Conservation (phyloP, 176 grass and related monocot species). For the Thalia dealbata region DNA sequence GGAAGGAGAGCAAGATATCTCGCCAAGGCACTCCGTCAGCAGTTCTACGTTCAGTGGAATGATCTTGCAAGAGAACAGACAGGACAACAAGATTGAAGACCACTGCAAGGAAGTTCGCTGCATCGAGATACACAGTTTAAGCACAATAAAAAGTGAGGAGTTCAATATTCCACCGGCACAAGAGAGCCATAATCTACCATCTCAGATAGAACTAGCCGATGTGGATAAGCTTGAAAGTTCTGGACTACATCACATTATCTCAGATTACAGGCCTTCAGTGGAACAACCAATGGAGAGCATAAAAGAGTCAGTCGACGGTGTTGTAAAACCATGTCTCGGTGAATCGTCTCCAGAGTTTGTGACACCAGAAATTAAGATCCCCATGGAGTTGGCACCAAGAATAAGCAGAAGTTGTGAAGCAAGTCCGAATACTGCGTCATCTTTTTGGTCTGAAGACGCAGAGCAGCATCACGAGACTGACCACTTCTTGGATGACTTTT, state of each 20-base stretch:
- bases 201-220: slow-evolving; percentile 27
- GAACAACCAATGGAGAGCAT: slow-evolving; percentile 19
- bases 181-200: slow-evolving; percentile 29
- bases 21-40: slow-evolving; percentile 16
- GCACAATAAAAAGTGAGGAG: slow-evolving; percentile 32
- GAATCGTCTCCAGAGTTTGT: slow-evolving; percentile 23
- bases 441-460: slow-evolving; percentile 45
- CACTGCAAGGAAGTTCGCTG: slow-evolving; percentile 81
- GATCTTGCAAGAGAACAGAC: slow-evolving; percentile 20
- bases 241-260: slow-evolving; percentile 4
- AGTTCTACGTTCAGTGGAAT: slow-evolving; percentile 27
- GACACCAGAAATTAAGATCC: slow-evolving; percentile 10
- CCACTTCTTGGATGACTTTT: slow-evolving; percentile 31
- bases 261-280: neutral
- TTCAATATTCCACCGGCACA: slow-evolving; percentile 28
- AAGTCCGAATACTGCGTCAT: slow-evolving; percentile 56
- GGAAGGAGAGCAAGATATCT: slow-evolving; percentile 11
- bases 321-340: slow-evolving; percentile 30
- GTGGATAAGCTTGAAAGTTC: slow-evolving; percentile 23
- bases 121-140: slow-evolving; percentile 39
- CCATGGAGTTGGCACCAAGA: slow-evolving; percentile 32
- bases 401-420: slow-evolving; percentile 71
- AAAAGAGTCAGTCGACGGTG: slow-evolving; percentile 22
- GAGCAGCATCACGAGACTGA: slow-evolving; percentile 26
- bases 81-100: slow-evolving; percentile 24